Evolutionary conservation across 257 asterid species (phyloP).

Genomic region (Solanum verrucosum): DNA sequence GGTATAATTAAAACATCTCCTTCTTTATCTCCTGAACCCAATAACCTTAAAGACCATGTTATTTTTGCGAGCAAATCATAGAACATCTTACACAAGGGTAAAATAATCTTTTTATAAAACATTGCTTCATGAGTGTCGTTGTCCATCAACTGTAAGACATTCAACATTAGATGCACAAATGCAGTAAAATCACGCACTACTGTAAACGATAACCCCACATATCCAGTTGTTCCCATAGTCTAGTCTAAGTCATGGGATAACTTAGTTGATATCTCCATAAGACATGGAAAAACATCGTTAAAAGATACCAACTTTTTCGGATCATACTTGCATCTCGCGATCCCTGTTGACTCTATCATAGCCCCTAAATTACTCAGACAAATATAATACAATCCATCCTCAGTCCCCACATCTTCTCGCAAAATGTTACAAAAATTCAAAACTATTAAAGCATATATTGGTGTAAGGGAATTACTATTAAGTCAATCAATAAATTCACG

Average conservation of each 20-base stretch:
- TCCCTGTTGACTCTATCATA: slow-evolving; percentile 20
- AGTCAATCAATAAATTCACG: slow-evolving; percentile 26
- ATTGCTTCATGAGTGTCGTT: background rate
- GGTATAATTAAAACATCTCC: slow-evolving; percentile 9
- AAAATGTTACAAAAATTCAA: slow-evolving; percentile 50
- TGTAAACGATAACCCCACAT: slow-evolving; percentile 14
- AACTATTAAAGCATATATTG: slow-evolving; percentile 27
- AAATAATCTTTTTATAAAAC: slow-evolving; percentile 20
- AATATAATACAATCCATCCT: slow-evolving; percentile 28
- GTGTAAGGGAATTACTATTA: slow-evolving; percentile 17
- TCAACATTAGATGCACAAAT: slow-evolving; percentile 28
- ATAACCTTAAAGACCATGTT: slow-evolving; percentile 33
- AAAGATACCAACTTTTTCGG: slow-evolving; percentile 21
- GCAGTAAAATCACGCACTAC: slow-evolving; percentile 47
- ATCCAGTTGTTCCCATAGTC: slow-evolving; percentile 10
- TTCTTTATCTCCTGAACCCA: slow-evolving; percentile 18
- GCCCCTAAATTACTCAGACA: slow-evolving; percentile 33
- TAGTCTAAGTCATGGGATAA: slow-evolving; percentile 26
- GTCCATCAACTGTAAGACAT: slow-evolving; percentile 15
- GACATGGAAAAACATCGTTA: slow-evolving; percentile 46
- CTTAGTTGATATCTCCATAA: slow-evolving; percentile 39
- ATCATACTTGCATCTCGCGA: background rate
- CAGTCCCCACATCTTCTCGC: slow-evolving; percentile 19
- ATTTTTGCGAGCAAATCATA: slow-evolving; percentile 35
- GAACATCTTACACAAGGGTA: slow-evolving; percentile 23